phyloP scores from a whole-genome alignment of 257 asterid genomes.

The Nicotiana tabacum region DNA sequence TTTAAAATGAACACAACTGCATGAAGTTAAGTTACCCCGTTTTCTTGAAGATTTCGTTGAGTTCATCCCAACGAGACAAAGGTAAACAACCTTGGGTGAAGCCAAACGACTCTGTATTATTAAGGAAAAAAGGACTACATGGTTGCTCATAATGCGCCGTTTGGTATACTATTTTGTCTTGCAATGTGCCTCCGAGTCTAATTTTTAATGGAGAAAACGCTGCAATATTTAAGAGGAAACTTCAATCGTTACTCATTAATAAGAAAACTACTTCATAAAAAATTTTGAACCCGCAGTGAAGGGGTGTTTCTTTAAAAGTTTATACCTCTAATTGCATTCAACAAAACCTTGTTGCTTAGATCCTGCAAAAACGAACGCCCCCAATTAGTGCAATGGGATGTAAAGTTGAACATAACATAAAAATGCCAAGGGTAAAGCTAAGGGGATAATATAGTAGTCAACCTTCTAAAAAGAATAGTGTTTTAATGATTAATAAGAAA shows the following conservation, averaged over 20 bases:
- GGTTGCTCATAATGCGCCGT: constrained; percentile 27
- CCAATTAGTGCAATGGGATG: background rate
- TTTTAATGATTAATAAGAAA: background rate
- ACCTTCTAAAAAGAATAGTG: background rate
- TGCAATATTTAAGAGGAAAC: constrained; percentile 25
- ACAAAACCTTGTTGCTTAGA: constrained; percentile 54
- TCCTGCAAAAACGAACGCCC: constrained; percentile 35
- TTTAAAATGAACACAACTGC: background rate
- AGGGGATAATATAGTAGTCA: background rate
- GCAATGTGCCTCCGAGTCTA: constrained; percentile 88
- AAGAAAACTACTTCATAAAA: constrained; percentile 3
- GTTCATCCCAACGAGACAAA: constrained; percentile 75
- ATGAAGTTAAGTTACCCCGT: constrained; percentile 48
- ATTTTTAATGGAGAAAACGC: constrained; percentile 77
- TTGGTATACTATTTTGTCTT: constrained; percentile 70
- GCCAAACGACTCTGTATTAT: constrained; percentile 49
- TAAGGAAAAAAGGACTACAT: constrained; percentile 40
- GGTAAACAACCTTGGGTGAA: constrained; percentile 75
- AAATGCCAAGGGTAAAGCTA: background rate
- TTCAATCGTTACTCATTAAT: background rate
- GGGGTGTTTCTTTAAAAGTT: background rate
- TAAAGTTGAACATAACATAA: background rate
- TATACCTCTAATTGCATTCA: constrained; percentile 70
- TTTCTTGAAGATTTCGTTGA: constrained; percentile 48
- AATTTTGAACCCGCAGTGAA: background rate